These are phyloP conservation scores for Emericellopsis cladophorae DNA, from an alignment of 2,329 filamentous ascomycete species.

Conservation along the genomic window DNA sequence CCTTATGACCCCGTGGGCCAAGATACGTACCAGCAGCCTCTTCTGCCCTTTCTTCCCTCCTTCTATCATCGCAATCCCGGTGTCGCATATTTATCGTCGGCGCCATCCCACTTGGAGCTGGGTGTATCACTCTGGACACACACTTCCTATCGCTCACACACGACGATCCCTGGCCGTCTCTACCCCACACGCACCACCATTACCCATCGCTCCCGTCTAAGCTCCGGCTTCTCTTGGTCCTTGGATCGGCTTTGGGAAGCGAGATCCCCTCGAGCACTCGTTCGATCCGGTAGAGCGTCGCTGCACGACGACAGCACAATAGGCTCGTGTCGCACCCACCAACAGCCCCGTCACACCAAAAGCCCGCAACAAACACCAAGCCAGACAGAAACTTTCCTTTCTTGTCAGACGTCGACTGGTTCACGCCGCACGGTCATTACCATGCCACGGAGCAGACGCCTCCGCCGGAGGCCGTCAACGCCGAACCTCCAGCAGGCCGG, in stretches of 20 bases:
- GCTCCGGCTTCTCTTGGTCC: background rate
- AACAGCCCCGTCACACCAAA: background rate
- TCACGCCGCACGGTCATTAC: constrained; percentile 3
- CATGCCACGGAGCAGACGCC: constrained; percentile 19
- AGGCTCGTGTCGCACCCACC: background rate
- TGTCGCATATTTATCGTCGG: too few relatives aligned
- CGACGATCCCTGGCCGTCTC: background rate
- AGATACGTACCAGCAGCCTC: too few relatives aligned
- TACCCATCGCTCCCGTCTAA: background rate
- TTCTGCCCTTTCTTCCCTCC: too few relatives aligned
- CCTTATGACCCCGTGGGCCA: too few relatives aligned
- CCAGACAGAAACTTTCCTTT: background rate
- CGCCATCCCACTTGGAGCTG: too few relatives aligned
- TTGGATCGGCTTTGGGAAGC: background rate
- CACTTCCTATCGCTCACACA: constrained; percentile 1
- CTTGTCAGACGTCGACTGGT: background rate
- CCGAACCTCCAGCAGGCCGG: constrained; percentile 20
- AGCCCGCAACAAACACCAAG: too few relatives aligned
- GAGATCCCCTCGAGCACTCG: background rate
- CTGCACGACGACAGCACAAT: background rate
- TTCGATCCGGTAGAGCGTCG: background rate
- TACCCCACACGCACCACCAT: background rate
- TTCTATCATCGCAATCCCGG: too few relatives aligned
- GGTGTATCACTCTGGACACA: too few relatives aligned
- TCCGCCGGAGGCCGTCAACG: constrained; percentile 24